Evolutionary conservation across 306 rosid species (phyloP).

Genomic region (Astragalus membranaceus): DNA sequence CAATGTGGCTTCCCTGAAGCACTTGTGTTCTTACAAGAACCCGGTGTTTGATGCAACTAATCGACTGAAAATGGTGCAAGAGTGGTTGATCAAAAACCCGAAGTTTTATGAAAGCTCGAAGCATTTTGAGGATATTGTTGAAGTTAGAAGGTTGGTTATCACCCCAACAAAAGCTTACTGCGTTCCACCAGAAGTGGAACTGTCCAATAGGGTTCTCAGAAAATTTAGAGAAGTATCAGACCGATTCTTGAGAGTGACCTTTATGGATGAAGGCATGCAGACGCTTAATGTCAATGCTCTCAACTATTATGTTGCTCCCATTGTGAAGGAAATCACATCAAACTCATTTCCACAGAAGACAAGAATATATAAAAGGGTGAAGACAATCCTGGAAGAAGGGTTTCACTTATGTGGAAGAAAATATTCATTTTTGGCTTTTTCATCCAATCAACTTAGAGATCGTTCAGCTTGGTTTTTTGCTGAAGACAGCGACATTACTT

Average conservation of each 20-base stretch:
- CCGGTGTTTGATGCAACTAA: conserved; percentile 57
- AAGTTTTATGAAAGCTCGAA: conserved; percentile 53
- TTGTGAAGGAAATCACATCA: conserved; percentile 60
- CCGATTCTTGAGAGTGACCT: conserved; percentile 74
- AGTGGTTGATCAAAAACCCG: conserved; percentile 64
- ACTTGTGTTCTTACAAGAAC: conserved; percentile 50
- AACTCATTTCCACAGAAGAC: conserved; percentile 56
- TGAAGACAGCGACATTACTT: conserved; percentile 21
- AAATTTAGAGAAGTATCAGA: conserved; percentile 55
- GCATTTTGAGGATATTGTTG: conserved; percentile 48
- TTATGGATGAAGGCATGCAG: conserved; percentile 93
- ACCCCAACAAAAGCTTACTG: conserved; percentile 89
- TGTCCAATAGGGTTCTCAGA: conserved; percentile 80
- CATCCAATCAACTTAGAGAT: conserved; percentile 80
- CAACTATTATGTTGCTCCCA: conserved; percentile 59
- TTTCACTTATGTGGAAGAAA: conserved; percentile 61
- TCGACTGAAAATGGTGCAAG: conserved; percentile 58
- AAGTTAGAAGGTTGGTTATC: conserved; percentile 71
- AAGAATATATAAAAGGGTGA: conserved; percentile 46
- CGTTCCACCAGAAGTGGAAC: conserved; percentile 71
- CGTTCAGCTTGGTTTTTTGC: conserved; percentile 95
- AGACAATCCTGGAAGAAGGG: conserved; percentile 44
- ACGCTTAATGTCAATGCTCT: conserved; percentile 52
- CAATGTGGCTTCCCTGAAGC: conserved; percentile 72
- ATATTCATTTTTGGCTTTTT: conserved; percentile 75